A percentile compares a stretch with the other conserved stretches of the same genome.
Evolutionary conservation across 1,284 basidiomycete genomes (phyloP).

Genomic region (Tylopilus sp.): DNA sequence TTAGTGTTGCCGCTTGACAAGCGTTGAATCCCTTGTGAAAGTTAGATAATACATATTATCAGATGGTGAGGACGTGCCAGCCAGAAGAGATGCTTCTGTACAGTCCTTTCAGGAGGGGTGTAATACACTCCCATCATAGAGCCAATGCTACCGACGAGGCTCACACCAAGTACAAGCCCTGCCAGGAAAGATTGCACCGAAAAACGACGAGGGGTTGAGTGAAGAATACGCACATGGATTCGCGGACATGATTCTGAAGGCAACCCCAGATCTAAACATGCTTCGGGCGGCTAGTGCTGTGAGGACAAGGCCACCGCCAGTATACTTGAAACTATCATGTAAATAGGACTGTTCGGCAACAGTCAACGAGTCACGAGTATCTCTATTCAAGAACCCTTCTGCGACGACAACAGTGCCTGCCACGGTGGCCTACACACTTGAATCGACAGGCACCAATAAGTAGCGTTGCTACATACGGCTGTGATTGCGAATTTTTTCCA

Average conservation of each 20-base stretch:
- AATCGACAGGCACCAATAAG: not conserved
- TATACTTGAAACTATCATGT: conserved; percentile 84
- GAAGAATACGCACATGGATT: conserved; percentile 68
- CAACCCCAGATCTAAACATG: conserved; percentile 74
- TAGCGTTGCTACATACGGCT: conserved; percentile 39
- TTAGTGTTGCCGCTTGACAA: conserved; percentile 82
- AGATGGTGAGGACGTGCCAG: conserved; percentile 46
- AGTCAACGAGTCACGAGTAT: conserved; percentile 69
- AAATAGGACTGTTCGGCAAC: conserved; percentile 65
- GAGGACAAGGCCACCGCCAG: conserved; percentile 75
- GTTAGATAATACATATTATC: conserved; percentile 8
- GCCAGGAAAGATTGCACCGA: conserved; percentile 1
- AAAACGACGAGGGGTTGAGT: not conserved
- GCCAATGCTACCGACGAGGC: conserved; percentile 74
- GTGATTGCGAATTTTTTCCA: conserved; percentile 54
- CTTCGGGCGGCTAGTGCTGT: conserved; percentile 78
- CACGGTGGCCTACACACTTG: conserved; percentile 54
- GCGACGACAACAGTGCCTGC: conserved; percentile 65
- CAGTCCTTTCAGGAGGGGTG: conserved; percentile 69
- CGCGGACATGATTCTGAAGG: conserved; percentile 78
- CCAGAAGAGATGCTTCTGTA: conserved; percentile 78
- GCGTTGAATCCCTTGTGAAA: conserved; percentile 73
- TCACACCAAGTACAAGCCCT: conserved; percentile 84
- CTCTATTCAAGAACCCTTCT: conserved; percentile 71
- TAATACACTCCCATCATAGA: conserved; percentile 78